Base-by-base conservation (phyloP, 208 protist species). In the Angomonas desouzai region DNA sequence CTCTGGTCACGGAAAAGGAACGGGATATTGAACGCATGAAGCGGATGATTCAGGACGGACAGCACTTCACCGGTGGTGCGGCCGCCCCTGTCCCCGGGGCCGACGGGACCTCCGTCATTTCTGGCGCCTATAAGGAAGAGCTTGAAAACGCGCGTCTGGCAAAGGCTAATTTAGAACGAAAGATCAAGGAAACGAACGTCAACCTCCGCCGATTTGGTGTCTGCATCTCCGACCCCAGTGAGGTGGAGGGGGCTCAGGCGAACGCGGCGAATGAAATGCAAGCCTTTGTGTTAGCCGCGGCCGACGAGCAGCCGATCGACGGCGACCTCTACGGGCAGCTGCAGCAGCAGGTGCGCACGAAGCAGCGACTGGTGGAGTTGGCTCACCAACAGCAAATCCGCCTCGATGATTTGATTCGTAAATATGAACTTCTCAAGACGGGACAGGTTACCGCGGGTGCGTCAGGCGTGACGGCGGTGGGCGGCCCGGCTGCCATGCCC, bases 371-470 rank as follows among this genome's bases (percentile, higher is more conserved):
- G 16, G 78, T 81, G 0, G 79, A 93, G 70, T 80, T 96, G 25
- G 72, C 78, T 38, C 91, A 96, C 55, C 83, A 91, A 66, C 91
- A 94, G 48, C 91, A 96, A 56, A 72, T 71, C 56, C 77, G 77
- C 27, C 71, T 96, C 9, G 83, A 91, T 45, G 83, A 89, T 64
- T 84, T 96, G 77, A 72, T 96, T 20, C 80, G 80, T 53, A 90
- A 92, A 62, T 94, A 93, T 64, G 87, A 96, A 62, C 74, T 92
- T 49, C 78, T 95, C 60, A 92, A 91, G 76, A 92, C 85, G 20
- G 89, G 89, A 3, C 76, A 74, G 47, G 75, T 82, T 0, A 94
- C 88, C 18, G 33, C 84, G 16, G 81, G 83, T 64, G 34, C 40
- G 62, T 18, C 25, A 61, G 1, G 27, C 18, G 33, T n/a, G 45